Evolutionary conservation across 1,284 basidiomycete species (phyloP).

Genomic region (Papiliotrema nemorosa): DNA sequence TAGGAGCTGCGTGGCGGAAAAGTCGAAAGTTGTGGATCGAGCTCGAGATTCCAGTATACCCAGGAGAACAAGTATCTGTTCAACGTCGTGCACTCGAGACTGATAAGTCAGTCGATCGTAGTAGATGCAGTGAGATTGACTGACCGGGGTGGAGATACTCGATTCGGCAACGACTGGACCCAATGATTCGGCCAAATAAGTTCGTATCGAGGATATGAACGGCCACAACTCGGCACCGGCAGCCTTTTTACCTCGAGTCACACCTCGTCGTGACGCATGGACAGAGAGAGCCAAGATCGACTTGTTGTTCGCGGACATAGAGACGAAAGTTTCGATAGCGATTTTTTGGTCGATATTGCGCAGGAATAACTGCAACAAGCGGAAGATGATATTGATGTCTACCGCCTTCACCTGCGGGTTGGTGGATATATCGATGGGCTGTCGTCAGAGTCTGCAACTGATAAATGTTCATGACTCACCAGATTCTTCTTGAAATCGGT

Average conservation of each 20-base stretch:
- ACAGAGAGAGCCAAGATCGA: constrained; percentile 32
- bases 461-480: background rate
- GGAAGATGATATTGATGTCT: constrained; percentile 14
- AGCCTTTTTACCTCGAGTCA: constrained; percentile 20
- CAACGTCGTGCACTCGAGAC: constrained; percentile 10
- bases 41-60: constrained; percentile 39
- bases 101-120: background rate
- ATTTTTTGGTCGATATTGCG: constrained; percentile 22
- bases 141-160: too few relatives aligned
- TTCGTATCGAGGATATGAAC: constrained; percentile 22
- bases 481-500: background rate
- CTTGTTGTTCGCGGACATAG: constrained; percentile 22
- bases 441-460: background rate
- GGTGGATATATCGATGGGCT: constrained; percentile 25
- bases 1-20: constrained; percentile 51
- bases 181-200: background rate
- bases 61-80: constrained; percentile 17
- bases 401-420: constrained; percentile 23
- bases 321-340: constrained; percentile 24
- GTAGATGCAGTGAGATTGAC: too few relatives aligned
- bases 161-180: too few relatives aligned
- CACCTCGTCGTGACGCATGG: constrained; percentile 15
- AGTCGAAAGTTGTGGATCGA: constrained; percentile 42
- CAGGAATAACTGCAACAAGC: constrained; percentile 23
- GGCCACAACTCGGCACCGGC: constrained; percentile 36